Base-by-base conservation (phyloP, 768 basidiomycete genomes). In the Mycena rebaudengoi region DNA sequence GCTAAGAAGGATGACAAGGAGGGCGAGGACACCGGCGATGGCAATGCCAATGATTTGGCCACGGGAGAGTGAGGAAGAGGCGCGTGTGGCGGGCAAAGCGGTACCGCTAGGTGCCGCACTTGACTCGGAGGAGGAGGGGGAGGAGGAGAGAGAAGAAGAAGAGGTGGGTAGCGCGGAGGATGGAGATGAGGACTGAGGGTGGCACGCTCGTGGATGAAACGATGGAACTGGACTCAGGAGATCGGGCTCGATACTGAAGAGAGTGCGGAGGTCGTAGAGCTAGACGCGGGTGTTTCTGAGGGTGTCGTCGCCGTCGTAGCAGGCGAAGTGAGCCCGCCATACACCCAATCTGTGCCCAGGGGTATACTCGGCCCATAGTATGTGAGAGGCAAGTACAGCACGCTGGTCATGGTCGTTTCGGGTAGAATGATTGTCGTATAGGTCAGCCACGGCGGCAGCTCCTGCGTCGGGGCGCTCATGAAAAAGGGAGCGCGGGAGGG, bases 331-430 rank as follows among this genome's bases (percentile, higher is more conserved):
- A 86, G 79, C 33, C 92, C 92, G 67, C 92, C 93, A 69, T 85
- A 95, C 13, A 85, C 87, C 85, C 88, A 95, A 11, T 86, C 80
- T 30, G 87, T 76, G 44, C 86, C 89, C 29, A 95, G 79, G 29
- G 93, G 93, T 68, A 95, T 92, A 74, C 89, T 88, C 54, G 93
- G 91, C 29, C 93, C 93, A 67, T 85, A 92, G 76, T 94, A 95
- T 0, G 92, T 94, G 67, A 93, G 78, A 39, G 93, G 91, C 50
- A 94, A 72, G 67, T 83, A 86, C 26, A 91, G 69, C 11, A 90
- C 78, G 30, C 78, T 81, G 25, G 86, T 88, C 41, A 82, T 79
- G 14, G 90, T 91, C 48, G 85, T 79, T 56, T 87, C 69, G 32
- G 84, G 82, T 21, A 76, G 75, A 7, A 86, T 86, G 46, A 88